A percentile compares a stretch with the other conserved stretches of the same genome.
These are phyloP conservation scores for Yamadazyma blattariae DNA, from an alignment of 1,139 yeast genomes.

Conservation along the genomic window DNA sequence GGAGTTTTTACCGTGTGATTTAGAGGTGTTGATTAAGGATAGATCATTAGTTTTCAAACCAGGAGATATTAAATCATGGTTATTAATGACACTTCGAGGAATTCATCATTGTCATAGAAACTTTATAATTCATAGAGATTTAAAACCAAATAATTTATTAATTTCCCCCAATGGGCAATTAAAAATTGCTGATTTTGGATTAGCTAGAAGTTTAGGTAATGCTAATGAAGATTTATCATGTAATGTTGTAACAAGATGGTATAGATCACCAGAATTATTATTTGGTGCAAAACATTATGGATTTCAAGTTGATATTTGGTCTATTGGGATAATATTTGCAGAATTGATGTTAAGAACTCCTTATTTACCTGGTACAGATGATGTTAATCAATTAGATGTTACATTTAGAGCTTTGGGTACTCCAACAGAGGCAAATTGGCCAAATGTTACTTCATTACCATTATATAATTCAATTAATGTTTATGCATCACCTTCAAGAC, in stretches of 20 bases:
- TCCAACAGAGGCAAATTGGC: conserved; percentile 92
- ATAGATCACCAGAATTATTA: conserved; percentile 88
- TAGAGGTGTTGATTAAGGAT: conserved; percentile 88
- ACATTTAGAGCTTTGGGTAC: conserved; percentile 95
- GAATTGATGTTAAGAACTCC: conserved; percentile 95
- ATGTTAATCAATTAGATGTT: conserved; percentile 82
- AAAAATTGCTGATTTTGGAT: conserved; percentile 95
- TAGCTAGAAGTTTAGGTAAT: conserved; percentile 79
- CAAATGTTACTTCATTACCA: conserved; percentile 79
- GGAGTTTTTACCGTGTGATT: conserved; percentile 88
- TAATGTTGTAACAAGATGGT: conserved; percentile 97
- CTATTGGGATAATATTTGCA: conserved; percentile 93
- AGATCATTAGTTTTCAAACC: conserved; percentile 72
- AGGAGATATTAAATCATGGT: conserved; percentile 90
- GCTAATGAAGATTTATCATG: conserved; percentile 83
- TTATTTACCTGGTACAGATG: conserved; percentile 89
- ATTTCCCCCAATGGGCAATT: conserved; percentile 83
- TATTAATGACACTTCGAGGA: conserved; percentile 90
- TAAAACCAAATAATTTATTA: conserved; percentile 78
- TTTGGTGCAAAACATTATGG: conserved; percentile 90
- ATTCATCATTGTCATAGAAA: conserved; percentile 93
- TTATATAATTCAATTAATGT: conserved; percentile 66
- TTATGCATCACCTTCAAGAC: conserved; percentile 82
- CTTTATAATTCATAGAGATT: conserved; percentile 84
- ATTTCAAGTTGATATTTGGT: conserved; percentile 89